These are phyloP conservation scores for Naganishia vishniacii DNA, from an alignment of 768 basidiomycete genomes.

Conservation along the genomic window DNA sequence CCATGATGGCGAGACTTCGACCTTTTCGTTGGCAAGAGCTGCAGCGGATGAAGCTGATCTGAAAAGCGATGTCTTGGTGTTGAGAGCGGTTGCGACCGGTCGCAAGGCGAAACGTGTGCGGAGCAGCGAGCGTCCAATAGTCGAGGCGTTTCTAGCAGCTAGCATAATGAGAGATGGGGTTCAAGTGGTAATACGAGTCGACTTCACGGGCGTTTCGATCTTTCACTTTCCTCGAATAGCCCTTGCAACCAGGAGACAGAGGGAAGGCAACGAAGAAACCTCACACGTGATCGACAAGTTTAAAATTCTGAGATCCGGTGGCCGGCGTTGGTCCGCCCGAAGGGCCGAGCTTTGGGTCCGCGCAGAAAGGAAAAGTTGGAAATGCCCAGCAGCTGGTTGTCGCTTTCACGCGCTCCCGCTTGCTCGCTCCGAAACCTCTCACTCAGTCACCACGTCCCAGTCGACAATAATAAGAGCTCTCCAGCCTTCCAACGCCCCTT, in stretches of 20 bases:
- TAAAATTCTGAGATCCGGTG: background rate
- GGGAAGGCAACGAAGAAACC: background rate
- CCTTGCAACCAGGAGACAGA: too few relatives aligned
- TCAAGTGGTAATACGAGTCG: too few relatives aligned
- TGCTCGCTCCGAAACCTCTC: too few relatives aligned
- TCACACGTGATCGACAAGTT: background rate
- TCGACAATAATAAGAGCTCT: background rate
- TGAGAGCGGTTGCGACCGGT: background rate
- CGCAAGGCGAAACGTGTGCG: slow-evolving; percentile 1
- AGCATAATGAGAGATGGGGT: background rate
- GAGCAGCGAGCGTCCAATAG: slow-evolving; percentile 2
- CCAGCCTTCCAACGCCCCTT: background rate
- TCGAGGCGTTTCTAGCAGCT: slow-evolving; percentile 12
- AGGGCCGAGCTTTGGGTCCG: too few relatives aligned
- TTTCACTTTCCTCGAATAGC: too few relatives aligned
- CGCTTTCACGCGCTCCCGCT: background rate
- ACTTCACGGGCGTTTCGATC: too few relatives aligned
- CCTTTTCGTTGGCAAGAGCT: background rate
- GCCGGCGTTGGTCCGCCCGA: background rate
- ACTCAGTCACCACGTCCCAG: background rate
- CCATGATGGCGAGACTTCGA: slow-evolving; percentile 5
- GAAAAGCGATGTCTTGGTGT: background rate
- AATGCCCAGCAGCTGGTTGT: too few relatives aligned
- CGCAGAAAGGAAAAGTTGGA: background rate
- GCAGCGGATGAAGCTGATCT: slow-evolving; percentile 9